Evolutionary conservation across 2,329 filamentous ascomycete species (phyloP).

Genomic region (Colletotrichum echinochloae): DNA sequence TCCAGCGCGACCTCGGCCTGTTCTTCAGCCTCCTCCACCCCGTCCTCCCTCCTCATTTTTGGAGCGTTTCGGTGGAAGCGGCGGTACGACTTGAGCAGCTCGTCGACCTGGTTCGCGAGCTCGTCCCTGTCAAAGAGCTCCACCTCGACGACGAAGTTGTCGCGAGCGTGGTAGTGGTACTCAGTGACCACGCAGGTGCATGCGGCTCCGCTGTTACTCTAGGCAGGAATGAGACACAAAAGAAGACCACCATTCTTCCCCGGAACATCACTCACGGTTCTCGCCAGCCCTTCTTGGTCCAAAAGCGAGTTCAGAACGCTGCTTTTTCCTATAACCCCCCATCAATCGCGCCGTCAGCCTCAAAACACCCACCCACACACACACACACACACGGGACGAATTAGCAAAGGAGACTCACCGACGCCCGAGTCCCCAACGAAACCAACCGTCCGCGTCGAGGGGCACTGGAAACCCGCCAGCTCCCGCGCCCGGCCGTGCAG

Average conservation of each 20-base stretch:
- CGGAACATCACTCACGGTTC: constrained; percentile 52
- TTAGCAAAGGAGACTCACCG: constrained; percentile 46
- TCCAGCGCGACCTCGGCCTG: constrained; percentile 51
- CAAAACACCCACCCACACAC: not conserved
- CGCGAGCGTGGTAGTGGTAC: constrained; percentile 53
- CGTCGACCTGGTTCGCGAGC: constrained; percentile 49
- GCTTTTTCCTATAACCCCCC: constrained; percentile 54
- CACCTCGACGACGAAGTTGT: constrained; percentile 51
- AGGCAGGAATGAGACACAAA: not conserved
- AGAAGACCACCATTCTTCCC: not conserved
- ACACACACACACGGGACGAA: too few species aligned
- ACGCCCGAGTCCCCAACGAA: constrained; percentile 63
- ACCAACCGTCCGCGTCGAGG: constrained; percentile 56
- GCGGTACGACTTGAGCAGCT: constrained; percentile 53
- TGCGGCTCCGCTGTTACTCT: constrained; percentile 59
- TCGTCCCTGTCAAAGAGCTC: constrained; percentile 50
- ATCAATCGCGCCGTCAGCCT: not conserved
- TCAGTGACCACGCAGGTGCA: constrained; percentile 63
- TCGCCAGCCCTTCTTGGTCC: constrained; percentile 54
- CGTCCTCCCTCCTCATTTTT: constrained; percentile 23
- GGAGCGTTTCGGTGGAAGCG: constrained; percentile 48
- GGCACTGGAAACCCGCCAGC: constrained; percentile 53
- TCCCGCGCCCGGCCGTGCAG: constrained; percentile 50
- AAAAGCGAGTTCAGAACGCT: constrained; percentile 63
- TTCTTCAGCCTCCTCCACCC: constrained; percentile 44